Conservation (phyloP, 768 basidiomycete species). For the Melanogaster broomeanus region DNA sequence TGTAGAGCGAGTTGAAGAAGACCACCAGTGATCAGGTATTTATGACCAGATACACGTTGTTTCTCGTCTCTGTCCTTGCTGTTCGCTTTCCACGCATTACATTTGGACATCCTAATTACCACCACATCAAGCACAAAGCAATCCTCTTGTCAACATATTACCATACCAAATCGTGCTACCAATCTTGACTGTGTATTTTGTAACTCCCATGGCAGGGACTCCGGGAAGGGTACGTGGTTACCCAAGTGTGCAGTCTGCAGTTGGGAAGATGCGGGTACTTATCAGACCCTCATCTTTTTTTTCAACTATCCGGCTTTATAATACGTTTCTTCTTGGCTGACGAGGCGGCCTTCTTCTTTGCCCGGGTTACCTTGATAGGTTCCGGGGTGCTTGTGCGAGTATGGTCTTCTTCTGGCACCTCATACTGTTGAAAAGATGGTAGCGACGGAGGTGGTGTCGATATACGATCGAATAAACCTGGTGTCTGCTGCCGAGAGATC, state of each 20-base stretch:
- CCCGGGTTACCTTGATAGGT: constrained; percentile 72
- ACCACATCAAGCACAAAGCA: constrained; percentile 16
- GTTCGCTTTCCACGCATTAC: constrained; percentile 16
- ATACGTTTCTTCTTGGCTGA: constrained; percentile 72
- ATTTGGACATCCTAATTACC: constrained; percentile 17
- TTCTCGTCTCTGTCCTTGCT: constrained; percentile 22
- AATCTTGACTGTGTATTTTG: constrained; percentile 25
- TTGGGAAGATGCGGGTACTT: too few relatives aligned
- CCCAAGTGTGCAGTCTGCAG: too few relatives aligned
- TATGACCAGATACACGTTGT: constrained; percentile 32
- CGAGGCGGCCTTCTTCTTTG: constrained; percentile 58
- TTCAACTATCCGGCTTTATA: constrained; percentile 23
- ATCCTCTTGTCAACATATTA: constrained; percentile 8
- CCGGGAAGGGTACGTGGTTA: background rate
- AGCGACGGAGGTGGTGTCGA: constrained; percentile 38
- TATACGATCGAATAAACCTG: constrained; percentile 29
- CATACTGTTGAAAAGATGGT: constrained; percentile 53
- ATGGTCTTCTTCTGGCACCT: constrained; percentile 43
- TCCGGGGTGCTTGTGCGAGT: constrained; percentile 60
- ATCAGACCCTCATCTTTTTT: too few relatives aligned
- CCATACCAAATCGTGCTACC: constrained; percentile 13
- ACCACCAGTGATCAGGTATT: constrained; percentile 34
- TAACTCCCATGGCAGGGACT: constrained; percentile 16
- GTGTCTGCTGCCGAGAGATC: constrained; percentile 25
- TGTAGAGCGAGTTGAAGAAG: constrained; percentile 87